phyloP scores from a whole-genome alignment of 352 stramenopile species.

The Thalassiosira hispida region DNA sequence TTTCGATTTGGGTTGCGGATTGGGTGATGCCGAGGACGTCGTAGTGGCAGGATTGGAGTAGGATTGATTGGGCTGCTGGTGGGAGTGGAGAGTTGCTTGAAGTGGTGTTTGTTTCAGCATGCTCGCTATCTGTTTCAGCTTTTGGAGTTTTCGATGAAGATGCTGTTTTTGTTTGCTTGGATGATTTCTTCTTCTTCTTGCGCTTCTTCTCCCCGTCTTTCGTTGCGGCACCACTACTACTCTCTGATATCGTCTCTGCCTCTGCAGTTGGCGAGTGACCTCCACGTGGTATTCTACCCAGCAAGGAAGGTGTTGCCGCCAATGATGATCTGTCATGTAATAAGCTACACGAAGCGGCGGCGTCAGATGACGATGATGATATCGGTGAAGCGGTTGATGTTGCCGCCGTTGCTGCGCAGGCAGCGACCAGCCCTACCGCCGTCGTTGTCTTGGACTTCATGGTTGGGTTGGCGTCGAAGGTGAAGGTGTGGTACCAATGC shows the following conservation, averaged over 20 bases:
- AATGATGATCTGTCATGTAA: neutral
- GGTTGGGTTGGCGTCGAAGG: neutral
- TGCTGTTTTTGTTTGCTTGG: neutral
- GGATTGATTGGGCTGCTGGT: conserved; percentile 34
- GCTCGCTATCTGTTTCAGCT: neutral
- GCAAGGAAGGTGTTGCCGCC: neutral
- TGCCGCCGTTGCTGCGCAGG: conserved; percentile 3
- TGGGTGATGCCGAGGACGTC: conserved; percentile 88
- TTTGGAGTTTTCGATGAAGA: neutral
- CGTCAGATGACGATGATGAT: neutral
- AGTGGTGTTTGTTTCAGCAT: neutral
- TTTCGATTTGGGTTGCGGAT: conserved; percentile 86
- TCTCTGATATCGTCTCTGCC: too few species aligned
- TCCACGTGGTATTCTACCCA: conserved; percentile 4
- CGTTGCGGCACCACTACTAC: neutral
- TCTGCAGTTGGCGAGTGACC: too few species aligned
- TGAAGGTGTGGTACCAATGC: neutral
- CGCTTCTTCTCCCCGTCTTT: neutral
- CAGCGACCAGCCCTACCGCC: conserved; percentile 52
- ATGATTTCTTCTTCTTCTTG: conserved; percentile 2
- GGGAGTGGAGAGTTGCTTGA: conserved; percentile 7
- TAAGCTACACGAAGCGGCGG: neutral
- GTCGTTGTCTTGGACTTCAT: conserved; percentile 37
- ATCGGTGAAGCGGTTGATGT: neutral
- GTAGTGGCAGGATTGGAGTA: conserved; percentile 87